Conservation (phyloP, 257 asterid genomes). For the Capsicum chinense region DNA sequence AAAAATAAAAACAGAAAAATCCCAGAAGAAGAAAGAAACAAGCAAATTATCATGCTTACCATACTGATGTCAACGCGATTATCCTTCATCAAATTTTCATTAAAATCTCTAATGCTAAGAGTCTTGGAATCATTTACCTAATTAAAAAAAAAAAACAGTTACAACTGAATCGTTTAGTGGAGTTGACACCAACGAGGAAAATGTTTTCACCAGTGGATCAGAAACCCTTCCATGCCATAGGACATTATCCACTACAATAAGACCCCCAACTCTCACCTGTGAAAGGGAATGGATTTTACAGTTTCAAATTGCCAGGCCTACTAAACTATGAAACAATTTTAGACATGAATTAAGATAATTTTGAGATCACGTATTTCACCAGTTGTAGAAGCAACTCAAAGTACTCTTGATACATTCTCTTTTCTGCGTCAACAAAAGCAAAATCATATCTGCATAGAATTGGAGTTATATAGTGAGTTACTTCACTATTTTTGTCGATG, state of each 20-base stretch:
- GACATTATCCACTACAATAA: constrained; percentile 89
- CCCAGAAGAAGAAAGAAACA: neutral
- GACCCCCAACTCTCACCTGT: constrained; percentile 86
- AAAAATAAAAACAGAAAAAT: neutral
- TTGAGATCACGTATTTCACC: constrained; percentile 48
- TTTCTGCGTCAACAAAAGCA: constrained; percentile 94
- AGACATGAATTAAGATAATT: neutral
- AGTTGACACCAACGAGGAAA: neutral
- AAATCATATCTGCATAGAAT: constrained; percentile 74
- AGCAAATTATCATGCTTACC: constrained; percentile 52
- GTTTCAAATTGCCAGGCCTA: neutral
- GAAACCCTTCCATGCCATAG: constrained; percentile 97
- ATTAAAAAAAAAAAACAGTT: constrained; percentile 23
- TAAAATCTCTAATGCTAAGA: constrained; percentile 68
- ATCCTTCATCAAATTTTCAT: constrained; percentile 67
- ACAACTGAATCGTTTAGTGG: neutral
- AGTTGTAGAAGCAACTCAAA: constrained; percentile 84
- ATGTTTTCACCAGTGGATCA: constrained; percentile 66
- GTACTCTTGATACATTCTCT: constrained; percentile 86
- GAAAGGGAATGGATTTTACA: constrained; percentile 23
- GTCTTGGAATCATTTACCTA: constrained; percentile 80
- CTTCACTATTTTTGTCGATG: neutral
- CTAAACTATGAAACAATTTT: neutral
- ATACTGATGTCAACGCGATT: constrained; percentile 84
- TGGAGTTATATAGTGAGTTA: constrained; percentile 30